Conservation (phyloP, 2,329 filamentous ascomycete genomes). For the Neofusicoccum cordaticola region DNA sequence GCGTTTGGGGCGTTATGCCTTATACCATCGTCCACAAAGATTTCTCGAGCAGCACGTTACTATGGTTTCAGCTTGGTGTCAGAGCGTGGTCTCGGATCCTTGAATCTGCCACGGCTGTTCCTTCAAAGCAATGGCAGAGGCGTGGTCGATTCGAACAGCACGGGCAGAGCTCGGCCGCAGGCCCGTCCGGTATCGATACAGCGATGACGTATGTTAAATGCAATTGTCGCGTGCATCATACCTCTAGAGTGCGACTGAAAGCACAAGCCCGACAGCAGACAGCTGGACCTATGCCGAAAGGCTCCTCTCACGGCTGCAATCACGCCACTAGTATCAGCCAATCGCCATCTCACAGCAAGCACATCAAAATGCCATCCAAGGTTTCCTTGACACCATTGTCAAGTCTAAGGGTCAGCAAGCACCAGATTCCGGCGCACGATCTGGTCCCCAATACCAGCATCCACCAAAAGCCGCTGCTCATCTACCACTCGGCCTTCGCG, state of each 20-base stretch:
- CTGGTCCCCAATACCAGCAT: conserved; percentile 64
- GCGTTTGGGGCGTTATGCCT: conserved; percentile 21
- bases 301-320: neutral
- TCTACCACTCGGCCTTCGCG: conserved; percentile 62
- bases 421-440: conserved; percentile 58
- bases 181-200: conserved; percentile 11
- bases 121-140: neutral
- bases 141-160: neutral
- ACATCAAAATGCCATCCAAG: conserved; percentile 7
- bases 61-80: neutral
- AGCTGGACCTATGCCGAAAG: neutral
- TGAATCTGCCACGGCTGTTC: no score
- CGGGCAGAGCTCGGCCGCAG: neutral
- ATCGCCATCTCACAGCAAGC: neutral
- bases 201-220: conserved; percentile 8
- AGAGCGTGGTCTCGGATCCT: neutral
- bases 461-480: conserved; percentile 61
- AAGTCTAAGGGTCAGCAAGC: conserved; percentile 55
- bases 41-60: neutral
- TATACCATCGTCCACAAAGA: conserved; percentile 19
- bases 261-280: neutral
- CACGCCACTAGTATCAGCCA: neutral
- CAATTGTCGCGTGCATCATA: neutral
- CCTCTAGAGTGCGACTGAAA: no score
- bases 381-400: conserved; percentile 44